These are phyloP conservation scores for Phoenix roebelenii DNA, from an alignment of 176 grass and related monocot species.

Conservation along the genomic window DNA sequence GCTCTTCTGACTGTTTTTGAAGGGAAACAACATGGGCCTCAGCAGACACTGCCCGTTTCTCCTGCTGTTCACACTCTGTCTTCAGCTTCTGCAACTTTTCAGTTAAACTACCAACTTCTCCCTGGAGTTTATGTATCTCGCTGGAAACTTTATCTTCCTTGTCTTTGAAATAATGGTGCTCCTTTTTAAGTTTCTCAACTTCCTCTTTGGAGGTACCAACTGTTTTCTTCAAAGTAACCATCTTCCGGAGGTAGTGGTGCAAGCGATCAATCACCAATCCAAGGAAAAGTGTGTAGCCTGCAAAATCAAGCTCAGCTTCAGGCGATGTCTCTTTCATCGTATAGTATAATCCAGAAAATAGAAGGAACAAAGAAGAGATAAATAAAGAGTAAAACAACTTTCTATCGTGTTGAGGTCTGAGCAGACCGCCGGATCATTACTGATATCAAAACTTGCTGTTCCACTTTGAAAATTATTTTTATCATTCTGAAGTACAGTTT, in stretches of 20 bases:
- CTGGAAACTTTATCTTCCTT: constrained; percentile 42
- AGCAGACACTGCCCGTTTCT: constrained; percentile 32
- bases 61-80: constrained; percentile 34
- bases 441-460: no score
- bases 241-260: constrained; percentile 73
- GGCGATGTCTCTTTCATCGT: no score
- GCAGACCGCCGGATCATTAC: no score
- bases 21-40: constrained; percentile 62
- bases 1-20: constrained; percentile 72
- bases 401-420: no score
- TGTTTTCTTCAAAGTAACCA: constrained; percentile 45
- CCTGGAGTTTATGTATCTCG: constrained; percentile 49
- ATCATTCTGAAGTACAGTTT: no score
- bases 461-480: no score
- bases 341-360: no score
- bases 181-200: constrained; percentile 62
- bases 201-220: constrained; percentile 50
- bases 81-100: constrained; percentile 65
- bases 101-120: constrained; percentile 35
- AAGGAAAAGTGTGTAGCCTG: constrained; percentile 76
- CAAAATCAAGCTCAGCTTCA: constrained; percentile 1
- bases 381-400: no score
- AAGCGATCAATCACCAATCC: constrained; percentile 71
- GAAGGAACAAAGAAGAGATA: no score
- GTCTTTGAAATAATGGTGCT: constrained; percentile 40